Evolutionary conservation across 2,329 filamentous ascomycete genomes (phyloP), one percentile per base, ranked within the genome.

Genomic region (Albophoma yamanashiensis): DNA sequence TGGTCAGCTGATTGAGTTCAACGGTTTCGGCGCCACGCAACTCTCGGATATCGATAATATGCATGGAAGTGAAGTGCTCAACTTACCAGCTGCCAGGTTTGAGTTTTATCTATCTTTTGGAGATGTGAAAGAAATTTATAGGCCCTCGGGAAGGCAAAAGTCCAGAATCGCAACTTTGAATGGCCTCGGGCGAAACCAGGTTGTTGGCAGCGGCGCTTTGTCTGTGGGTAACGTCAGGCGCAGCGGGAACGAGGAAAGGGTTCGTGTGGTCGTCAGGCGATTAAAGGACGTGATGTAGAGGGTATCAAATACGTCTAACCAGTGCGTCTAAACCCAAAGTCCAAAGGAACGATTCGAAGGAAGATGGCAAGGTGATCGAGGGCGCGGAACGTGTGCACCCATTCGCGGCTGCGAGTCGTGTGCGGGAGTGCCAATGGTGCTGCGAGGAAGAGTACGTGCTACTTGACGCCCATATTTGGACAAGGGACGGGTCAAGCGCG

Each of bases 251-350:
- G 62, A 62, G 63, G 59, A 59, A 63, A 64, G 62, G 60, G 65
- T 64, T 58, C 45, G 50, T 61, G 14, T 58, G 59, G 58, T 61
- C 58, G 60, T 63, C 43, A 55, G 58, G 60, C 57, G 62, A 62
- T 61, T 62, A 65, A 65, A 70, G 55, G 62, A 60, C 38, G 55
- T 59, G 61, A 62, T 62, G 58, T 60, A 59, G 58, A 63, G 62
- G 62, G 63, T 62, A 67, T 65, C 64, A 65, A 58, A 66, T 69
- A 40, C 31, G 70, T 75, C 74, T 75, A 75, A 72, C 68, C 72
- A 68, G 69, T 66, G 70, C 70, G 70, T 75, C 73, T 75, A 75
- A 63, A 72, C 66, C 70, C 69, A 69, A 67, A 68, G 67, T 67
- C 67, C 66, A 69, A 72, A 55, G 62, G 58, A 64, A 66, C 63